These are phyloP conservation scores for Aspergillus sp. DNA, from an alignment of 2,329 filamentous ascomycete species.

Conservation along the genomic window DNA sequence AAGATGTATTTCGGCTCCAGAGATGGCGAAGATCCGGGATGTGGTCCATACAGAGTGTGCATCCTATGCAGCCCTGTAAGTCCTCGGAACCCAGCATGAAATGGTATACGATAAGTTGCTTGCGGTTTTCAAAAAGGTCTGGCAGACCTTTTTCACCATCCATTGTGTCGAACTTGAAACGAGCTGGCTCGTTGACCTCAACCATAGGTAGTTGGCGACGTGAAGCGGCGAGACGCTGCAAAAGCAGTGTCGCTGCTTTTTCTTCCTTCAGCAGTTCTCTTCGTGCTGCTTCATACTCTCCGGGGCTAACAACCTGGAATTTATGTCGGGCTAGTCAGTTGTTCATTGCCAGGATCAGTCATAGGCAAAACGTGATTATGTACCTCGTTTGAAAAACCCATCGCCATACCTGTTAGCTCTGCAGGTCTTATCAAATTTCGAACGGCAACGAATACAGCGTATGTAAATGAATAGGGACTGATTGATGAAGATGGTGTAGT, in stretches of 20 bases:
- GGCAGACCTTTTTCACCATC: slow-evolving; percentile 21
- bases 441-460: too few species aligned
- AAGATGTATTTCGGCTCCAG: slow-evolving; percentile 1
- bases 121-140: slow-evolving; percentile 27
- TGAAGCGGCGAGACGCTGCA: slow-evolving; percentile 25
- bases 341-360: too few species aligned
- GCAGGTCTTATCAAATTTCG: too few species aligned
- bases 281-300: slow-evolving; percentile 14
- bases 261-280: slow-evolving; percentile 11
- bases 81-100: slow-evolving; percentile 47
- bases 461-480: too few species aligned
- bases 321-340: too few species aligned
- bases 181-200: slow-evolving; percentile 37
- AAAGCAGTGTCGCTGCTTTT: slow-evolving; percentile 14
- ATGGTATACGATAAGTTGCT: slow-evolving; percentile 42
- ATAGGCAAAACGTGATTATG: too few species aligned
- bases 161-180: slow-evolving; percentile 32
- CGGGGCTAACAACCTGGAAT: slow-evolving; percentile 12
- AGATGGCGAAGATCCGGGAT: slow-evolving; percentile 31
- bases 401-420: too few species aligned
- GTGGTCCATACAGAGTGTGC: slow-evolving; percentile 40
- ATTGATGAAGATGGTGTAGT: too few species aligned
- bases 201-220: slow-evolving; percentile 44
- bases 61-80: slow-evolving; percentile 40
- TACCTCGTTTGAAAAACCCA: too few species aligned